Evolutionary conservation across 768 basidiomycete genomes (phyloP), one percentile per base, ranked within the genome.

Genomic region (Tulasnella sp.): DNA sequence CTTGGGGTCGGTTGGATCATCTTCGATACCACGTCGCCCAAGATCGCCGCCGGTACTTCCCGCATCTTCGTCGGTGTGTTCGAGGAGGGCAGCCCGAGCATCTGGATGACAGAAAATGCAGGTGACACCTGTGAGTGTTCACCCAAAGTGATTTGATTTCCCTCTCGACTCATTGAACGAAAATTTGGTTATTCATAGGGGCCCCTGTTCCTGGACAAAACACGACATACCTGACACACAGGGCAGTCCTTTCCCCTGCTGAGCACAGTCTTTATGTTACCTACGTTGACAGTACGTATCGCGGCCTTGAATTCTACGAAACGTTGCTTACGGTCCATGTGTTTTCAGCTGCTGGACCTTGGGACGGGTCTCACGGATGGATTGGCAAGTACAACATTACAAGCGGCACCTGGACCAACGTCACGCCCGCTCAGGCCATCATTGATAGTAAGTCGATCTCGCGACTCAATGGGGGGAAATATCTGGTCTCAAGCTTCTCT

Each of bases 41-140:
- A 73, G 1, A 70, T 73, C 19, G 80, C 80, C 19, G 68, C 66
- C 3, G 72, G 80, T 0, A 83, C 81, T 17, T 79, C 75, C 25
- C 77, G 81, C 49, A 84, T 85, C 30, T 84, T 84, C 55, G 81
- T 82, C 31, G 83, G 83, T 56, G 82, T 85, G 5, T 38, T 38
- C 34, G 34, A 7, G 7, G 15, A 38, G 34, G 34, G 34, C 15
- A 38, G 34, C 0, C 70, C 70, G 62, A 84, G 80, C 61, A 68
- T 84, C 17, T 84, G 78, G 62, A 74, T 82, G 9, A 73, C 78
- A 12, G 76, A 74, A 17, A 74, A 84, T 62, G 80, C 73, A 27
- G 83, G 82, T 12, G 70, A 71, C 44, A 75, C 79, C 17, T 83
- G 82, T 82, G 65, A 52, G 77, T 65, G n/a, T 38, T 38, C 34